Percentiles rank a stretch among this genome's conserved stretches.
Evolutionary conservation across 345 rosid species (phyloP).

Genomic region (Aquilaria yunnanensis): DNA sequence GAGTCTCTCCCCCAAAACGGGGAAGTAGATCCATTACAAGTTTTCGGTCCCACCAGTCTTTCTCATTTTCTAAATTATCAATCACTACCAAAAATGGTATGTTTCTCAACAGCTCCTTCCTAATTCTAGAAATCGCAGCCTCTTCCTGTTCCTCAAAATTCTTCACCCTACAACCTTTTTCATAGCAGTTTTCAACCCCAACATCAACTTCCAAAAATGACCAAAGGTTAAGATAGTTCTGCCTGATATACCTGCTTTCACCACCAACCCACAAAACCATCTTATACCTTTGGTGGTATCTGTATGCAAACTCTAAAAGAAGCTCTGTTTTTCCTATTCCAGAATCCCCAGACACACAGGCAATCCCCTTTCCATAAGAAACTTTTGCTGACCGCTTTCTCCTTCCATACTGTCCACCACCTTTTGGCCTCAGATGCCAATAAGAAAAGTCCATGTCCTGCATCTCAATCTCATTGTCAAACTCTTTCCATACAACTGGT

Average conservation of each 20-base stretch:
- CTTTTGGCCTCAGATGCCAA: constrained; percentile 30
- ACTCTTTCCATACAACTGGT: constrained; percentile 91
- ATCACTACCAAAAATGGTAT: constrained; percentile 83
- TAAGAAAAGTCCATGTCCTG: constrained; percentile 37
- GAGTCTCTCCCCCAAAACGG: constrained; percentile 90
- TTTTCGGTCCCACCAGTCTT: constrained; percentile 96
- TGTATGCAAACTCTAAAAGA: constrained; percentile 85
- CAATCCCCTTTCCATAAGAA: constrained; percentile 81
- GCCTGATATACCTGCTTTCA: constrained; percentile 75
- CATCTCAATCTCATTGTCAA: constrained; percentile 96
- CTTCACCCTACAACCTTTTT: constrained; percentile 49
- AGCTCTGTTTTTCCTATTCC: constrained; percentile 98
- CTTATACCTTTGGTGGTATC: constrained; percentile 88
- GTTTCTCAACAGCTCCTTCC: constrained; percentile 85
- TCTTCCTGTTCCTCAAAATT: constrained; percentile 96
- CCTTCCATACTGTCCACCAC: constrained; percentile 36
- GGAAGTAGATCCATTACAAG: constrained; percentile 97
- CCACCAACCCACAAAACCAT: constrained; percentile 97
- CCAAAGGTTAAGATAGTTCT: constrained; percentile 81
- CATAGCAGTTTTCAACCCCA: constrained; percentile 54
- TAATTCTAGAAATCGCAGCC: constrained; percentile 62
- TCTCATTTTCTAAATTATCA: constrained; percentile 89
- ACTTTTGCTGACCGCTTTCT: constrained; percentile 63
- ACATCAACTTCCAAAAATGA: constrained; percentile 76
- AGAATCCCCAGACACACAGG: constrained; percentile 78